Conservation (phyloP, 331 rosid species). For the Quercus lobata region DNA sequence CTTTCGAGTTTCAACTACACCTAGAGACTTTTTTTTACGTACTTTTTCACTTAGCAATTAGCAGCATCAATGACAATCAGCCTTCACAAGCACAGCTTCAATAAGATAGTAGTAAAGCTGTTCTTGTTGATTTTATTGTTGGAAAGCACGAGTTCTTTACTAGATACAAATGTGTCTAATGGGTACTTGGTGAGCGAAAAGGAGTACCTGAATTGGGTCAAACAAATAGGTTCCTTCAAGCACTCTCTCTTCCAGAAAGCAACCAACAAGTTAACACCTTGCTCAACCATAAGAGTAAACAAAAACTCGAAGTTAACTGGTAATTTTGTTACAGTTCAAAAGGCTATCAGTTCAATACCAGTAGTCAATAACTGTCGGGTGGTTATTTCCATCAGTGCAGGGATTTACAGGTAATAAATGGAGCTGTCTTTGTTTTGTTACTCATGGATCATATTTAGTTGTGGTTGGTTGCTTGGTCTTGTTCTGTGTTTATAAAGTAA, state of each 20-base stretch:
- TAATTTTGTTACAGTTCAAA: conserved; percentile 1
- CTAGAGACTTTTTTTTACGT: background rate
- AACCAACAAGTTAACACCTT: conserved; percentile 15
- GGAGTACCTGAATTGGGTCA: conserved; percentile 14
- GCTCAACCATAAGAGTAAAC: conserved; percentile 6
- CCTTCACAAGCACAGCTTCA: background rate
- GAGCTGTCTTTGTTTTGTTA: background rate
- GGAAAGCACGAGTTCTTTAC: background rate
- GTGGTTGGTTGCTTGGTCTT: background rate
- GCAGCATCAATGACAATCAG: no score
- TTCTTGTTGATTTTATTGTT: background rate
- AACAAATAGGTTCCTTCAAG: conserved; percentile 14
- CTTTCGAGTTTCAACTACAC: background rate
- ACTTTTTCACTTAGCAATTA: background rate
- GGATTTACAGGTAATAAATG: conserved; percentile 17
- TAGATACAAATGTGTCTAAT: background rate
- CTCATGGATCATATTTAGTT: background rate
- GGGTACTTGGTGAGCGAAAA: background rate
- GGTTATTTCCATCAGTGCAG: conserved; percentile 10
- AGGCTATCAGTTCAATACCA: conserved; percentile 16
- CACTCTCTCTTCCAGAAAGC: conserved; percentile 17
- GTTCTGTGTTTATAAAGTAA: background rate
- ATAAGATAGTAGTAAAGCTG: background rate
- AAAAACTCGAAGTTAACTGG: background rate
- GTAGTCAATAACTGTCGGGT: conserved; percentile 11